These are phyloP conservation scores for Acacia melanoxylon DNA, from an alignment of 306 rosid genomes.

Conservation along the genomic window DNA sequence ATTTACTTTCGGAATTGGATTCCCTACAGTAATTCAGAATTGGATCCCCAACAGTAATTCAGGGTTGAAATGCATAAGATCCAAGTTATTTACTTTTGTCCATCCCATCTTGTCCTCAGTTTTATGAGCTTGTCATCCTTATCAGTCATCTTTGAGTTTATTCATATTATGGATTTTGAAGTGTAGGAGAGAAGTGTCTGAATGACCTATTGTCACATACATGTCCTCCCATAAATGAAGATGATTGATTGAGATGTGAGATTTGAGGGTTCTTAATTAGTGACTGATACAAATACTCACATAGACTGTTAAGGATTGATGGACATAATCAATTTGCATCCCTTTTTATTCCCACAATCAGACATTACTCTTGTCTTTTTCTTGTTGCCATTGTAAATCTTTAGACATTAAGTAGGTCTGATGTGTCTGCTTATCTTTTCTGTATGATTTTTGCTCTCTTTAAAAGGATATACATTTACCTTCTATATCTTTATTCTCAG, in stretches of 20 bases:
- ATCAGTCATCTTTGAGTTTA: background rate
- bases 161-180: background rate
- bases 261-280: constrained; percentile 3
- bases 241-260: background rate
- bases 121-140: constrained; percentile 2
- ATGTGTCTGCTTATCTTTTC: background rate
- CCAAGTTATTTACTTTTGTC: background rate
- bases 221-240: background rate
- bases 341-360: background rate
- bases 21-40: background rate
- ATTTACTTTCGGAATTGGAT: background rate
- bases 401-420: background rate
- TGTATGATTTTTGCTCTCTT: background rate
- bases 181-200: background rate
- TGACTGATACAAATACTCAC: background rate
- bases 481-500: background rate
- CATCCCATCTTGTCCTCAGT: constrained; percentile 7
- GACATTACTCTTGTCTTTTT: background rate
- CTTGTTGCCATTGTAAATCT: background rate
- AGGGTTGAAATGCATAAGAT: background rate
- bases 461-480: background rate
- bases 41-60: background rate
- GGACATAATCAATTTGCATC: background rate
- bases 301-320: background rate
- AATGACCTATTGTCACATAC: background rate